phyloP scores from a whole-genome alignment of 176 grass and related monocot genomes.

The Eragrostis nindensis region DNA sequence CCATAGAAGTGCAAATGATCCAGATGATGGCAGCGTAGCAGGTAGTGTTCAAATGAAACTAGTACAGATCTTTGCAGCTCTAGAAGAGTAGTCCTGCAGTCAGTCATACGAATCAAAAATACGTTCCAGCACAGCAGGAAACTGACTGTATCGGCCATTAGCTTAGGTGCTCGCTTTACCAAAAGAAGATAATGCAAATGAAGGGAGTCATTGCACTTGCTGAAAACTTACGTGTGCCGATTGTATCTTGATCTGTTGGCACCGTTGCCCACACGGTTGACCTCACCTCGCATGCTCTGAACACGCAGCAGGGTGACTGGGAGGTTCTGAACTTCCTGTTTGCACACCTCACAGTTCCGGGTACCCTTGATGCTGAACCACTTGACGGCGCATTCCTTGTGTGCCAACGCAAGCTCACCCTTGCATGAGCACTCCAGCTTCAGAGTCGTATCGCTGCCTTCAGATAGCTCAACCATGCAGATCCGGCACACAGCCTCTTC shows the following conservation, averaged over 20 bases:
- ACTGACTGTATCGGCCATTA: not conserved
- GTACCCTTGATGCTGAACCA: slow-evolving; percentile 96
- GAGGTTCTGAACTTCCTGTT: slow-evolving; percentile 82
- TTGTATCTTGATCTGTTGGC: slow-evolving; percentile 13
- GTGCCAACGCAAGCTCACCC: slow-evolving; percentile 82
- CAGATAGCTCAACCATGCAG: slow-evolving; percentile 78
- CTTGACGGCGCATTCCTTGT: slow-evolving; percentile 84
- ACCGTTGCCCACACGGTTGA: not conserved
- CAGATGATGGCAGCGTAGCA: not conserved
- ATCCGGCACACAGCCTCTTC: slow-evolving; percentile 96
- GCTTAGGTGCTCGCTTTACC: not conserved
- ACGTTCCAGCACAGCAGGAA: not conserved
- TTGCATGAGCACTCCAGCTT: slow-evolving; percentile 85
- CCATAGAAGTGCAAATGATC: not conserved
- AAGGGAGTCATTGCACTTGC: not conserved
- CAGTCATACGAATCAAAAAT: not conserved
- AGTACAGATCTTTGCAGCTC: not conserved
- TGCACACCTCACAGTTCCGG: slow-evolving; percentile 82
- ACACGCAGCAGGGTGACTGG: slow-evolving; percentile 79
- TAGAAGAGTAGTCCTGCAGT: not conserved
- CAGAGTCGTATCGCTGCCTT: slow-evolving; percentile 60
- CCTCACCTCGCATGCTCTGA: slow-evolving; percentile 28
- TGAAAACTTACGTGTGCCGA: slow-evolving; percentile 47
- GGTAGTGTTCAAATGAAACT: not conserved
- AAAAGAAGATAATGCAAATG: not conserved